A percentile compares a stretch with the other conserved stretches of the same genome.
Evolutionary conservation across 2,329 filamentous ascomycete species (phyloP).

Genomic region (Bisporella sp.): DNA sequence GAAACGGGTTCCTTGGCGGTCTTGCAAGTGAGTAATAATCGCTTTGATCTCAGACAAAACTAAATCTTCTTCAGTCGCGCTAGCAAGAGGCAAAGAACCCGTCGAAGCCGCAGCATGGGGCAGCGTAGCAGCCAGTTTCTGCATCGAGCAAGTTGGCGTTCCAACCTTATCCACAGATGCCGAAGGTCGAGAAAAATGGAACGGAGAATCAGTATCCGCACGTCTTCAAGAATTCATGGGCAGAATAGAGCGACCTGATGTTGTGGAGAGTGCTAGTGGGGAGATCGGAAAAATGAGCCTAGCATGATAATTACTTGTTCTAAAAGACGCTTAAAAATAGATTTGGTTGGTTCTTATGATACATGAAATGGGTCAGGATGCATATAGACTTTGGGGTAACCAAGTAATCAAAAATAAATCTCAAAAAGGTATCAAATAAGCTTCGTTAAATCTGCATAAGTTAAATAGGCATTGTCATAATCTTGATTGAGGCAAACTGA

Average conservation of each 20-base stretch:
- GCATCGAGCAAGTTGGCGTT: conserved; percentile 89
- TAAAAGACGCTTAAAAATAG: too few species aligned
- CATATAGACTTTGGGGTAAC: too few species aligned
- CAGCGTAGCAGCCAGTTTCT: conserved; percentile 79
- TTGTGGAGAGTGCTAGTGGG: neutral
- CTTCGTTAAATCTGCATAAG: too few species aligned
- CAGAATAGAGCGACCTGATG: neutral
- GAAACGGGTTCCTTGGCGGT: conserved; percentile 78
- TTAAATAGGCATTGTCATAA: too few species aligned
- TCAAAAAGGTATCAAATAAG: too few species aligned
- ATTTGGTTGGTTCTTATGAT: too few species aligned
- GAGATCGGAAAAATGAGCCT: neutral
- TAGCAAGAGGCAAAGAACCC: conserved; percentile 52
- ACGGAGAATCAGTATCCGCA: conserved; percentile 45
- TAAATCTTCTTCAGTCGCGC: conserved; percentile 32
- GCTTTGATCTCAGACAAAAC: too few species aligned
- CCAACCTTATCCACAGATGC: conserved; percentile 47
- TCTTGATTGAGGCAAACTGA: too few species aligned
- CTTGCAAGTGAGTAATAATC: conserved; percentile 28
- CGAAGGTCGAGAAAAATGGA: conserved; percentile 51
- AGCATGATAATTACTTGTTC: too few species aligned
- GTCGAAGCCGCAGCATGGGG: conserved; percentile 73
- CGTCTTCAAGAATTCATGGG: conserved; percentile 42
- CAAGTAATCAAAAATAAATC: too few species aligned
- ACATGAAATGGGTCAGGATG: too few species aligned